Base-by-base conservation (phyloP, 805 yeast species). In the Citeromyces matritensis region DNA sequence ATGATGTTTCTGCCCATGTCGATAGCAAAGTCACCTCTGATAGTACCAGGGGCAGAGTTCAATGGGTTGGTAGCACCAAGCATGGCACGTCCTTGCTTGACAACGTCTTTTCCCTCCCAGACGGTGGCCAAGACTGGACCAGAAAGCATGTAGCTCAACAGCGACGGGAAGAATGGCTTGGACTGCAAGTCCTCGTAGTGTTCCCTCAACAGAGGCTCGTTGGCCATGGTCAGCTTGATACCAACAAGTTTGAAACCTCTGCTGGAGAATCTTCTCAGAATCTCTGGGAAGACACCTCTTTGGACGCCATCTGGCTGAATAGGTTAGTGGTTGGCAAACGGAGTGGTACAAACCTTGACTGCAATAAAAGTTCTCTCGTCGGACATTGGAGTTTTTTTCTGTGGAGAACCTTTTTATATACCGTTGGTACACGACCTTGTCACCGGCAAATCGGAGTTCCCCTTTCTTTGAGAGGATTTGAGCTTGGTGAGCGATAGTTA, bases 61-160 rank as follows among this genome's bases (percentile, higher is more conserved):
- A 79, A 71, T 58, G 99, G 98, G 82, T 91, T 88, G 63, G 98
- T 91, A 49, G 98, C 97, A 67, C 99, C 99, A 53, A 91, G 76
- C 60, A 91, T 77, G 52, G 71, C 77, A 69, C 99, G 81, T 61
- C 98, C 98, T 63, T 83, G 94, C 71, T 88, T 86, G 63, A 91
- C 98, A 60, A 76, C 98, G 56, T 91, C 96, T 72, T 86, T 91
- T 65, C 99, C 99, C 68, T 91, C 97, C 99, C 99, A 91, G 51
- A 86, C 96, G 59, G 95, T 91, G 51, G 98, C 98, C 52, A 88
- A 75, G 49, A 91, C 80, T 58, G 99, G 99, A 51, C 99, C 99
- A 45, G 95, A 84, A 58, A 72, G 69, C 99, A 91, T 93, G 83
- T 86, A 86, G 44, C 84, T 69, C 57, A 83, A 73, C 63, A 91